These are phyloP conservation scores for Neofusicoccum sp. DNA, from an alignment of 2,329 filamentous ascomycete genomes.

Conservation along the genomic window DNA sequence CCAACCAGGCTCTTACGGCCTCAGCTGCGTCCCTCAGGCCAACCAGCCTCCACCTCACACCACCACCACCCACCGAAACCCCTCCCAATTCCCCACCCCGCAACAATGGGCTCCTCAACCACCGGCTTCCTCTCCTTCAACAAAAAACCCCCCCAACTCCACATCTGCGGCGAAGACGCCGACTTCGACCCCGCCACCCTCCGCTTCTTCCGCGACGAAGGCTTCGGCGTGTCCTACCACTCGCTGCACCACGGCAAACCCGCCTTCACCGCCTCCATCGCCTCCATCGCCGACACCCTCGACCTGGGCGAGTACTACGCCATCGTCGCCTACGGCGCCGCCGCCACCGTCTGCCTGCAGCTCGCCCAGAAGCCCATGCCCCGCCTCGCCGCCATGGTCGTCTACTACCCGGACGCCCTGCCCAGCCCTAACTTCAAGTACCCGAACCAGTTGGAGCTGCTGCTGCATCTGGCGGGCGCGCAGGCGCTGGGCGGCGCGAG, in stretches of 20 bases:
- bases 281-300: slow-evolving; percentile 43
- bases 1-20: too few relatives aligned
- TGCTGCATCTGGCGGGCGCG: slow-evolving; percentile 44
- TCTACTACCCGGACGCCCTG: slow-evolving; percentile 47
- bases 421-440: slow-evolving; percentile 42
- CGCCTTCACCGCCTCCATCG: slow-evolving; percentile 36
- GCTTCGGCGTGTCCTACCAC: slow-evolving; percentile 44
- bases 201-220: slow-evolving; percentile 24
- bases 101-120: slow-evolving; percentile 1
- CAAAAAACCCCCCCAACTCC: slow-evolving; percentile 39
- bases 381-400: slow-evolving; percentile 43
- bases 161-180: slow-evolving; percentile 42
- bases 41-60: background rate
- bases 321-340: slow-evolving; percentile 44
- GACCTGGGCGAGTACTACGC: slow-evolving; percentile 40
- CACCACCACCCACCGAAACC: background rate
- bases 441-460: slow-evolving; percentile 40
- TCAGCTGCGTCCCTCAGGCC: background rate
- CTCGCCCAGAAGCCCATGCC: slow-evolving; percentile 44
- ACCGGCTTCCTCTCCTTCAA: slow-evolving; percentile 42
- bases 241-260: slow-evolving; percentile 33
- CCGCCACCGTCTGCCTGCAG: slow-evolving; percentile 44
- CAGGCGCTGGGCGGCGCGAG: slow-evolving; percentile 40
- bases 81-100: background rate
- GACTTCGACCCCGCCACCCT: slow-evolving; percentile 43